phyloP scores from a whole-genome alignment of 2,329 filamentous ascomycete genomes.

The Cladosporium velox region DNA sequence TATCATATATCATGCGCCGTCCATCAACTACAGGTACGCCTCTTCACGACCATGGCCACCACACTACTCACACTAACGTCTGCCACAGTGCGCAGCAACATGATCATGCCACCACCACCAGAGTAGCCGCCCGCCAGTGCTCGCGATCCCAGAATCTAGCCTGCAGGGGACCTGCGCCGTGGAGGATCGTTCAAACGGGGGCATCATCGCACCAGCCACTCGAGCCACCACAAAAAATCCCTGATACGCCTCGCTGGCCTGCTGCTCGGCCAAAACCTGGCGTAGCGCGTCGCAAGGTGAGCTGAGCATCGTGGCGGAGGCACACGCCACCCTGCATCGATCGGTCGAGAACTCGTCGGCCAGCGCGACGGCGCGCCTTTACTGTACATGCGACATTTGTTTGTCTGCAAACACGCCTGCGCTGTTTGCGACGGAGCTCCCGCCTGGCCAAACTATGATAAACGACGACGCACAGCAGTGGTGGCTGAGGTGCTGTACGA shows the following conservation, averaged over 20 bases:
- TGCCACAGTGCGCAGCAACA: neutral
- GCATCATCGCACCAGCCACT: neutral
- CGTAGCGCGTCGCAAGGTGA: conserved; percentile 6
- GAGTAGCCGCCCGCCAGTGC: neutral
- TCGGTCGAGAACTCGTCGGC: conserved; percentile 14
- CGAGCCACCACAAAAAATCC: neutral
- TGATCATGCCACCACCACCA: neutral
- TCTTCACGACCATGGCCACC: neutral
- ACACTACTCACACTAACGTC: neutral
- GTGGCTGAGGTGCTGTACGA: conserved; percentile 3
- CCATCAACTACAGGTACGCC: neutral
- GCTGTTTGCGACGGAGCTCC: neutral
- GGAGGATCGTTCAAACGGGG: conserved; percentile 10
- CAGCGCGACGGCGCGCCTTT: conserved; percentile 7
- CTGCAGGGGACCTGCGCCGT: conserved; percentile 3
- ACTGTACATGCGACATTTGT: neutral
- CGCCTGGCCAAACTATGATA: neutral
- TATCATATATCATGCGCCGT: neutral
- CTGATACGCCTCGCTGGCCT: neutral
- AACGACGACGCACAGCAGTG: neutral
- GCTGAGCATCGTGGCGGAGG: conserved; percentile 9
- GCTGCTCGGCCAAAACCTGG: conserved; percentile 3
- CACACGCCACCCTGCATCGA: conserved; percentile 2
- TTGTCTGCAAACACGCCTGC: neutral
- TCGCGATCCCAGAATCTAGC: conserved; percentile 13